A percentile compares a stretch with the other conserved stretches of the same genome.
These are phyloP conservation scores for Tulasnella sp. DNA, from an alignment of 768 basidiomycete species.

Conservation along the genomic window DNA sequence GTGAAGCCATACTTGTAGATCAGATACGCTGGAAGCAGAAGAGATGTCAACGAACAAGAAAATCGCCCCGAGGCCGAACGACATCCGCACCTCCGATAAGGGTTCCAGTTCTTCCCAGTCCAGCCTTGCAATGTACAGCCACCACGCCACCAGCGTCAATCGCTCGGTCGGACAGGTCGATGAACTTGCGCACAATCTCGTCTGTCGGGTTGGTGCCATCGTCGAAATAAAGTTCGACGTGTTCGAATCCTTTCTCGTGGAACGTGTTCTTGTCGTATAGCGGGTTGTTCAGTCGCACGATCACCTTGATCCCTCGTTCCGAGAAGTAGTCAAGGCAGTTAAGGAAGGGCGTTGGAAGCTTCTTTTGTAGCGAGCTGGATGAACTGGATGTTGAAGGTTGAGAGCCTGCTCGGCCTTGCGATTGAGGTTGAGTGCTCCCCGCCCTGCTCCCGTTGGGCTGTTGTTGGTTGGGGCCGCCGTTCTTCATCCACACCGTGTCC, in stretches of 20 bases:
- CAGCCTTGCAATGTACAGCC: constrained; percentile 93
- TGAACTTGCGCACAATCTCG: constrained; percentile 87
- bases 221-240: constrained; percentile 92
- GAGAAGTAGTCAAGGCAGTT: constrained; percentile 94
- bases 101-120: constrained; percentile 91
- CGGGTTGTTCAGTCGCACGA: constrained; percentile 88
- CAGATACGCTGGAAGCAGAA: constrained; percentile 58
- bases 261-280: constrained; percentile 81
- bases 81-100: constrained; percentile 59
- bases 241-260: constrained; percentile 74
- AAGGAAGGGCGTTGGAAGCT: constrained; percentile 68
- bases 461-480: constrained; percentile 29
- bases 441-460: constrained; percentile 8
- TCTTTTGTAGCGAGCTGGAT: constrained; percentile 50
- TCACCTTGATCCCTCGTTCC: constrained; percentile 75
- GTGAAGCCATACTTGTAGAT: constrained; percentile 99
- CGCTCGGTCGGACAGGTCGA: constrained; percentile 71
- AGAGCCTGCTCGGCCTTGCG: constrained; percentile 25
- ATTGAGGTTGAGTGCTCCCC: constrained; percentile 9
- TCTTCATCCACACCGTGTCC: constrained; percentile 72
- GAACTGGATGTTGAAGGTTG: constrained; percentile 30
- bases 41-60: background rate
- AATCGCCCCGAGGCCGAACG: background rate
- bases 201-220: constrained; percentile 97
- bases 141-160: constrained; percentile 69